These are phyloP conservation scores for Candida rishiriensis DNA, from an alignment of 805 yeast genomes.

Conservation along the genomic window DNA sequence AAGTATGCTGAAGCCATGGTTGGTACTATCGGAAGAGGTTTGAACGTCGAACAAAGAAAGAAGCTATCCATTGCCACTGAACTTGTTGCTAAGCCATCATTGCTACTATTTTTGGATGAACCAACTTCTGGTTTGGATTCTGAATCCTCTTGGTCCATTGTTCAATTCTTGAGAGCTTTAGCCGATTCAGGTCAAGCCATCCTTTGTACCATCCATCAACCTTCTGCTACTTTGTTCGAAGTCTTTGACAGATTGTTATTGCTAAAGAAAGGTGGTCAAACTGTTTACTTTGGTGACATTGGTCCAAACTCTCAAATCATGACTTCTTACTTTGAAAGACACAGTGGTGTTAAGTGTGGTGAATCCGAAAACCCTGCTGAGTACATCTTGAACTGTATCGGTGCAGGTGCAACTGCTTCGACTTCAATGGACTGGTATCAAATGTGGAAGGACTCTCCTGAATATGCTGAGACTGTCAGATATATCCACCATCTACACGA, in stretches of 20 bases:
- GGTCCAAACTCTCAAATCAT: conserved; percentile 41
- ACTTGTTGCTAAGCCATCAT: conserved; percentile 49
- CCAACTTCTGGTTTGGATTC: conserved; percentile 59
- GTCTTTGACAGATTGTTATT: conserved; percentile 40
- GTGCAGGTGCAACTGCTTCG: conserved; percentile 76
- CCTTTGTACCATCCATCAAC: conserved; percentile 52
- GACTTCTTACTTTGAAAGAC: conserved; percentile 41
- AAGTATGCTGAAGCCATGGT: conserved; percentile 47
- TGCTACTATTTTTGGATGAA: conserved; percentile 52
- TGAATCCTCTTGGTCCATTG: conserved; percentile 54
- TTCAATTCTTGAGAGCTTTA: conserved; percentile 44
- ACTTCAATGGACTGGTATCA: conserved; percentile 59
- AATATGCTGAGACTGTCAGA: conserved; percentile 26
- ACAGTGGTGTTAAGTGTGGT: conserved; percentile 65
- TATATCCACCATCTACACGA: conserved; percentile 30
- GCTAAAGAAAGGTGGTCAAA: conserved; percentile 48
- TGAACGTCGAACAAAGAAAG: conserved; percentile 51
- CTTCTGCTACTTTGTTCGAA: conserved; percentile 42
- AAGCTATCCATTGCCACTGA: conserved; percentile 52
- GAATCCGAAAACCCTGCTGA: conserved; percentile 69
- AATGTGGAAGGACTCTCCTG: conserved; percentile 47
- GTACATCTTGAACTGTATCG: conserved; percentile 68
- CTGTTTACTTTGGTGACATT: conserved; percentile 51
- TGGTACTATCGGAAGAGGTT: conserved; percentile 43
- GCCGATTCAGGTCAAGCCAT: conserved; percentile 52